phyloP scores from a whole-genome alignment of 2,329 filamentous ascomycete genomes.

The Chrysoporthe puriensis region DNA sequence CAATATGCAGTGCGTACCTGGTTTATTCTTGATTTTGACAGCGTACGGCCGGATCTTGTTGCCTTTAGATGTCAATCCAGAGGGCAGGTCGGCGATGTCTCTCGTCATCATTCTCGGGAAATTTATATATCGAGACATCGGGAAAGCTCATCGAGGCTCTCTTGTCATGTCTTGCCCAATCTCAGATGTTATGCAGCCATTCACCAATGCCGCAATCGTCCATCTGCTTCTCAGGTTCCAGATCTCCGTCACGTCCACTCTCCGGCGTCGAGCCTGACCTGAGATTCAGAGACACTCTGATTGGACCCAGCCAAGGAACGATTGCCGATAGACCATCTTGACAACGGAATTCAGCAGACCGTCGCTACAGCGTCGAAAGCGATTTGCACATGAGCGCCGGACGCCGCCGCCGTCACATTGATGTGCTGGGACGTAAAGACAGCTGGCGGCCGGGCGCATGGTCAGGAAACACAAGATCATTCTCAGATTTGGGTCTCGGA shows the following conservation, averaged over 20 bases:
- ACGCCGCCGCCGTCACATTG: constrained; percentile 9
- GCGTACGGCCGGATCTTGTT: background rate
- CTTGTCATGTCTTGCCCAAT: too few species aligned
- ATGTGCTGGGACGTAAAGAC: background rate
- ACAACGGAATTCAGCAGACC: constrained; percentile 7
- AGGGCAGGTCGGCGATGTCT: background rate
- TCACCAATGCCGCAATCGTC: background rate
- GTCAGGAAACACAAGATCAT: constrained; percentile 19
- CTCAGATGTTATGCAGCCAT: background rate
- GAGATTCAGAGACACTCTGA: constrained; percentile 9
- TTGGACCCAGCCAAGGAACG: constrained; percentile 6
- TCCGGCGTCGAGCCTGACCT: background rate
- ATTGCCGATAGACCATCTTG: constrained; percentile 10
- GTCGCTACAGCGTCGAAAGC: background rate
- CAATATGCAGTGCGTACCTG: background rate
- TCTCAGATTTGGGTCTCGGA: constrained; percentile 26
- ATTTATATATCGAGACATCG: too few species aligned
- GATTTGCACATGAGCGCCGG: constrained; percentile 11
- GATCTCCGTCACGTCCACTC: background rate
- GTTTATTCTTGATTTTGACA: background rate
- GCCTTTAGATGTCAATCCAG: background rate
- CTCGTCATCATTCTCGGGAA: background rate
- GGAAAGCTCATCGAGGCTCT: too few species aligned
- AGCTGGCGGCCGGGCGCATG: constrained; percentile 20
- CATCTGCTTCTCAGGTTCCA: background rate